These are phyloP conservation scores for Chaetothyriales sp. DNA, from an alignment of 2,329 filamentous ascomycete genomes.

Conservation along the genomic window DNA sequence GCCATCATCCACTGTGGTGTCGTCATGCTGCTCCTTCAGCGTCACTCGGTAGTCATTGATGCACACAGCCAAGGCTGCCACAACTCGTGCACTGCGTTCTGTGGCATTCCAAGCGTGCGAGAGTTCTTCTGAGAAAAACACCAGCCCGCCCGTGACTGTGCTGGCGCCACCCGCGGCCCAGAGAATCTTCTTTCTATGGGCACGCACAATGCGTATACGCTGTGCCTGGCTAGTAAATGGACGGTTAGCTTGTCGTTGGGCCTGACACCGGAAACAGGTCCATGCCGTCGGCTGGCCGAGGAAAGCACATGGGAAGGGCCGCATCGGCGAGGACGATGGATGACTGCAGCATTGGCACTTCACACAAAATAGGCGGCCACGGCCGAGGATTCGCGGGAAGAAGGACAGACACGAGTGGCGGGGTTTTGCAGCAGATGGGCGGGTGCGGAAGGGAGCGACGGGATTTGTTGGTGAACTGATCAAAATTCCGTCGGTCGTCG, in stretches of 20 bases:
- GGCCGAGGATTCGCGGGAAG: neutral
- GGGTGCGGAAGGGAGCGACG: neutral
- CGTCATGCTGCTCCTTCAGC: slow-evolving; percentile 53
- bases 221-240: slow-evolving; percentile 5
- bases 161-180: slow-evolving; percentile 13
- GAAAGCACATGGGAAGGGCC: slow-evolving; percentile 5
- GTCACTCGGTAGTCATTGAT: slow-evolving; percentile 89
- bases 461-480: neutral
- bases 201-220: slow-evolving; percentile 7
- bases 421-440: too few relatives aligned
- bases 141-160: slow-evolving; percentile 6
- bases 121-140: slow-evolving; percentile 49
- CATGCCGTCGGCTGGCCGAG: slow-evolving; percentile 9
- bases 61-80: slow-evolving; percentile 58
- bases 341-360: neutral
- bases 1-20: slow-evolving; percentile 51
- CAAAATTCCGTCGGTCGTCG: neutral
- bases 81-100: slow-evolving; percentile 67
- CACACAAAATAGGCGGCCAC: neutral
- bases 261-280: slow-evolving; percentile 13
- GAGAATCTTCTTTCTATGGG: slow-evolving; percentile 6
- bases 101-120: slow-evolving; percentile 62
- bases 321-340: slow-evolving; percentile 5
- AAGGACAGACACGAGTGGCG: neutral
- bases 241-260: neutral